Conservation (phyloP, 768 basidiomycete species). For the Paxillus ammoniavirescens region DNA sequence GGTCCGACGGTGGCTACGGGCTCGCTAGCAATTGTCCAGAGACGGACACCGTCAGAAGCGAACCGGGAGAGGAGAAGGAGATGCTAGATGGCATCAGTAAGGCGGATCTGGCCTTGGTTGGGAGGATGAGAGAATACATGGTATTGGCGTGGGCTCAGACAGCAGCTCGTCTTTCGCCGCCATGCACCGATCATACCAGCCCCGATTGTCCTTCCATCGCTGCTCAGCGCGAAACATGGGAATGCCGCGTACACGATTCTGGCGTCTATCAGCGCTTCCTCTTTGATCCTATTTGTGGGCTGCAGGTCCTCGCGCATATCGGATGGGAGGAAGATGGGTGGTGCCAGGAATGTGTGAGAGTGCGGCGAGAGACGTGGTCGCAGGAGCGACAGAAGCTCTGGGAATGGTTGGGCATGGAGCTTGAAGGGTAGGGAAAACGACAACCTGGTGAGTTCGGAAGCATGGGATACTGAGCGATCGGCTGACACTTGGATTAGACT, state of each 20-base stretch:
- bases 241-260: conserved; percentile 11
- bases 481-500: not conserved
- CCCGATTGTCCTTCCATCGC: not conserved
- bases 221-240: not conserved
- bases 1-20: conserved; percentile 21
- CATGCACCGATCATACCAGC: not conserved
- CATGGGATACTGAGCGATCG: not conserved
- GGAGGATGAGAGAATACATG: conserved; percentile 20
- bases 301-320: conserved; percentile 29
- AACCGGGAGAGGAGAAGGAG: not conserved
- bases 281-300: conserved; percentile 35
- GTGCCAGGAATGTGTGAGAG: conserved; percentile 33
- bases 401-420: not conserved
- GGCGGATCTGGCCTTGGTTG: conserved; percentile 4
- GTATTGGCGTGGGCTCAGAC: conserved; percentile 17
- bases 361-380: conserved; percentile 27
- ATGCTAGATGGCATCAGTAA: not conserved
- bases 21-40: conserved; percentile 25
- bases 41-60: not conserved
- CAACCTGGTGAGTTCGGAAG: not conserved
- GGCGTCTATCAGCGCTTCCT: conserved; percentile 28
- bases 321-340: conserved; percentile 27
- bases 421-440: not conserved
- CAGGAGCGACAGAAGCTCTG: not conserved
- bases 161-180: not conserved